Conservation (phyloP, 176 grass and related monocot genomes). For the Cenchrus purpureus region DNA sequence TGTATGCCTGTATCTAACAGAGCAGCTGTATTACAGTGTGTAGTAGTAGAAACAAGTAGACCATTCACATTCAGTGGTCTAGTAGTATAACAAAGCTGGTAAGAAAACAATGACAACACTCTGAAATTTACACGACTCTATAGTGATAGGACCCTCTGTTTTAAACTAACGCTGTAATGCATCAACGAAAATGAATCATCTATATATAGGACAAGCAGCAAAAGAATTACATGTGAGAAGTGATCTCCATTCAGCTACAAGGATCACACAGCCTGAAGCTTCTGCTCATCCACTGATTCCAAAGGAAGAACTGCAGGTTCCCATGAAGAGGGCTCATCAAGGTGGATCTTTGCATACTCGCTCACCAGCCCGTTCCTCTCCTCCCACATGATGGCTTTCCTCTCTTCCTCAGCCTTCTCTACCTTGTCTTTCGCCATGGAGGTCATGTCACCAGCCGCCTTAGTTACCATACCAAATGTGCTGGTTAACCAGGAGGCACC, state of each 20-base stretch:
- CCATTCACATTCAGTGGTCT: conserved; percentile 28
- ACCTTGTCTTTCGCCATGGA: conserved; percentile 87
- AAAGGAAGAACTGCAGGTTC: conserved; percentile 73
- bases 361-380: conserved; percentile 78
- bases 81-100: conserved; percentile 27
- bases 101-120: conserved; percentile 14
- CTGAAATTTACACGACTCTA: conserved; percentile 52
- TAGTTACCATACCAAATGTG: conserved; percentile 73
- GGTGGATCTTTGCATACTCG: conserved; percentile 81
- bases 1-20: neutral
- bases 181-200: conserved; percentile 31
- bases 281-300: conserved; percentile 82
- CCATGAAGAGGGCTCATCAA: conserved; percentile 71
- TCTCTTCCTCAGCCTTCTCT: conserved; percentile 85
- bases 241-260: neutral
- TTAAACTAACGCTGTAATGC: neutral
- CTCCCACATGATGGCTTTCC: conserved; percentile 72
- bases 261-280: conserved; percentile 62
- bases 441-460: conserved; percentile 81
- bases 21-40: neutral
- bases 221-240: conserved; percentile 36
- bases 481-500: conserved; percentile 86
- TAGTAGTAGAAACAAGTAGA: conserved; percentile 12
- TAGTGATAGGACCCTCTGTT: neutral
- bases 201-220: conserved; percentile 43